phyloP scores from a whole-genome alignment of 805 yeast species.

The Danielozyma ontarioensis region DNA sequence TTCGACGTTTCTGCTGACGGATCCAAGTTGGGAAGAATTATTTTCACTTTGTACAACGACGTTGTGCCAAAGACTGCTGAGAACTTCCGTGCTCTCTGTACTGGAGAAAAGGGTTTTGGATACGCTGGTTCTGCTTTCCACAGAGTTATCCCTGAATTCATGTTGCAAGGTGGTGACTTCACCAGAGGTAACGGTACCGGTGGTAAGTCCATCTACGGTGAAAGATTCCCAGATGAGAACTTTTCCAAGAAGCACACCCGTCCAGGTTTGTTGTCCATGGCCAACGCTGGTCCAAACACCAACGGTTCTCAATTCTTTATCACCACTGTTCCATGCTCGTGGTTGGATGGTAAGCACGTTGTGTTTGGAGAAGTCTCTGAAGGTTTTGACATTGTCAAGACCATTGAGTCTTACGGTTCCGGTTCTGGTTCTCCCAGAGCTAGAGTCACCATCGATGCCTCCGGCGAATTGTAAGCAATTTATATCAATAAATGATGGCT shows the following conservation, averaged over 20 bases:
- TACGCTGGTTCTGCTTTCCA: slow-evolving; percentile 86
- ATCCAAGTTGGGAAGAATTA: slow-evolving; percentile 65
- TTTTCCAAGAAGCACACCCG: slow-evolving; percentile 66
- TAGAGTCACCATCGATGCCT: slow-evolving; percentile 56
- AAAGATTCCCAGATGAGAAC: slow-evolving; percentile 74
- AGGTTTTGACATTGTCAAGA: slow-evolving; percentile 81
- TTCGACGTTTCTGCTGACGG: slow-evolving; percentile 74
- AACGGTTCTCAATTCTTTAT: slow-evolving; percentile 97
- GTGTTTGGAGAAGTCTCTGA: slow-evolving; percentile 90
- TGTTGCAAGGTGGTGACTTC: slow-evolving; percentile 78
- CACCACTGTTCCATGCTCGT: slow-evolving; percentile 81
- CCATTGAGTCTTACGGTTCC: slow-evolving; percentile 73
- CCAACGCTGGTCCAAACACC: slow-evolving; percentile 97
- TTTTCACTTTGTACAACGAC: slow-evolving; percentile 84
- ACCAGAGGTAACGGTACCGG: slow-evolving; percentile 82
- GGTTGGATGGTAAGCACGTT: slow-evolving; percentile 93
- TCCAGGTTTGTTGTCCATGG: slow-evolving; percentile 93
- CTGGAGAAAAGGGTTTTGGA: slow-evolving; percentile 94
- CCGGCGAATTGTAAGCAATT: slow-evolving; percentile 49
- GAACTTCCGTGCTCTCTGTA: slow-evolving; percentile 90
- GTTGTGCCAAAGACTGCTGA: slow-evolving; percentile 94
- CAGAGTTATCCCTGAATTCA: slow-evolving; percentile 94
- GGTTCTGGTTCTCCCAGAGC: slow-evolving; percentile 61
- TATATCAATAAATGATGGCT: too few species aligned
- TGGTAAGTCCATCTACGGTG: slow-evolving; percentile 84